phyloP scores from a whole-genome alignment of 306 rosid species.

The Cicer bijugum region DNA sequence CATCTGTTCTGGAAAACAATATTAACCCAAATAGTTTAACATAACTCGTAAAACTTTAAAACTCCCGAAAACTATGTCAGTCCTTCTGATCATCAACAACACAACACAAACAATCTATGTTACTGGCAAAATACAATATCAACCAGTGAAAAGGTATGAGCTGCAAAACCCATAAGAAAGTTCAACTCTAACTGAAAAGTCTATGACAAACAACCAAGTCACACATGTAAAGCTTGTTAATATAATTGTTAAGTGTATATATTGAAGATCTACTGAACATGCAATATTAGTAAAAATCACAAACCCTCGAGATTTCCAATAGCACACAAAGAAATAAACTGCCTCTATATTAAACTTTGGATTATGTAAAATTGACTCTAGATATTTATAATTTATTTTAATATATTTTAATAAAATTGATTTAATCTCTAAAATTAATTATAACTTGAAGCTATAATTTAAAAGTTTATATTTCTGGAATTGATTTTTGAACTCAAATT shows the following conservation, averaged over 20 bases:
- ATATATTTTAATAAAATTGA: too few species aligned
- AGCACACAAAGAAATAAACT: not conserved
- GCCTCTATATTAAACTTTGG: too few species aligned
- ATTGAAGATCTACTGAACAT: not conserved
- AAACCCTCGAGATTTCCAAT: not conserved
- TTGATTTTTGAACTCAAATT: too few species aligned
- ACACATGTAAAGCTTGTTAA: not conserved
- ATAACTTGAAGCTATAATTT: too few species aligned
- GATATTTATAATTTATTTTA: too few species aligned
- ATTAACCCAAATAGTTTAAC: not conserved
- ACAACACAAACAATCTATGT: not conserved
- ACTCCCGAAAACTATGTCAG: not conserved
- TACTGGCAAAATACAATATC: slow-evolving; percentile 1
- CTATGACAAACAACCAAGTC: slow-evolving; percentile 4
- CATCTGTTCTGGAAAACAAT: slow-evolving; percentile 2
- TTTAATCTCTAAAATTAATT: too few species aligned
- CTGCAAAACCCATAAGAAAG: slow-evolving; percentile 14
- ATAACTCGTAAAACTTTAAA: slow-evolving; percentile 9
- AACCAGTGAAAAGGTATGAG: not conserved
- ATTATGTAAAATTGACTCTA: too few species aligned
- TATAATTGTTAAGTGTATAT: not conserved
- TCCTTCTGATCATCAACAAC: slow-evolving; percentile 22
- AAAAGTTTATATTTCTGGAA: too few species aligned
- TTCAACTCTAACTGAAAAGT: not conserved
- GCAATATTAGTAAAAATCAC: not conserved